phyloP scores from a whole-genome alignment of 2,329 filamentous ascomycete genomes.

The Colletotrichum tamarilloi region DNA sequence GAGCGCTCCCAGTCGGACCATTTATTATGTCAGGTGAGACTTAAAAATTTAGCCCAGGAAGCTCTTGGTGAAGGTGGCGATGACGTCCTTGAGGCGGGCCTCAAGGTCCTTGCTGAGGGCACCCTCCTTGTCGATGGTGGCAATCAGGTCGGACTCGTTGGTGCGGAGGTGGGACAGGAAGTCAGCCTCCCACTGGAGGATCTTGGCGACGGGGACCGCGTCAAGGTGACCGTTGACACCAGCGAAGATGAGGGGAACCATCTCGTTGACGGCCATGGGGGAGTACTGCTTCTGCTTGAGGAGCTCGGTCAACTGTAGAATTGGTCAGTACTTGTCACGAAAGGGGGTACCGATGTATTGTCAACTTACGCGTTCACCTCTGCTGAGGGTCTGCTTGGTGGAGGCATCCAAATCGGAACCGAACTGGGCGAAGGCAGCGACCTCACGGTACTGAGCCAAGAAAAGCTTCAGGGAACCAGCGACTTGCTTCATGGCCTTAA shows the following conservation, averaged over 20 bases:
- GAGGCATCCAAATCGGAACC: slow-evolving; percentile 99
- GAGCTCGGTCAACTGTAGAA: slow-evolving; percentile 83
- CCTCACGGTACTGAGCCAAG: slow-evolving; percentile 99
- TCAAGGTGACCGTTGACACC: slow-evolving; percentile 99
- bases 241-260: slow-evolving; percentile 99
- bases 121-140: slow-evolving; percentile 95
- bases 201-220: slow-evolving; percentile 87
- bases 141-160: slow-evolving; percentile 86
- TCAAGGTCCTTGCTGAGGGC: slow-evolving; percentile 95
- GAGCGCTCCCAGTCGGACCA: slow-evolving; percentile 40
- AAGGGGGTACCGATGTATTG: not conserved
- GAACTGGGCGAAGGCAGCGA: slow-evolving; percentile 99
- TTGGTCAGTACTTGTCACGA: slow-evolving; percentile 4
- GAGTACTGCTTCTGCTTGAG: slow-evolving; percentile 99
- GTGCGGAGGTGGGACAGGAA: slow-evolving; percentile 92
- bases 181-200: slow-evolving; percentile 93
- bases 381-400: slow-evolving; percentile 97
- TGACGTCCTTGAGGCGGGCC: slow-evolving; percentile 81
- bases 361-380: slow-evolving; percentile 92
- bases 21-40: slow-evolving; percentile 44
- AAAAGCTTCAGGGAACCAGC: slow-evolving; percentile 99
- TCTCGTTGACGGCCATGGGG: slow-evolving; percentile 98
- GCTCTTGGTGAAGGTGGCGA: slow-evolving; percentile 90
- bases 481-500: slow-evolving; percentile 99
- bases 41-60: slow-evolving; percentile 71